Evolutionary conservation across 139 green algal genomes (phyloP), one percentile per base, ranked within the genome.

Genomic region (Picochlorum sp.): DNA sequence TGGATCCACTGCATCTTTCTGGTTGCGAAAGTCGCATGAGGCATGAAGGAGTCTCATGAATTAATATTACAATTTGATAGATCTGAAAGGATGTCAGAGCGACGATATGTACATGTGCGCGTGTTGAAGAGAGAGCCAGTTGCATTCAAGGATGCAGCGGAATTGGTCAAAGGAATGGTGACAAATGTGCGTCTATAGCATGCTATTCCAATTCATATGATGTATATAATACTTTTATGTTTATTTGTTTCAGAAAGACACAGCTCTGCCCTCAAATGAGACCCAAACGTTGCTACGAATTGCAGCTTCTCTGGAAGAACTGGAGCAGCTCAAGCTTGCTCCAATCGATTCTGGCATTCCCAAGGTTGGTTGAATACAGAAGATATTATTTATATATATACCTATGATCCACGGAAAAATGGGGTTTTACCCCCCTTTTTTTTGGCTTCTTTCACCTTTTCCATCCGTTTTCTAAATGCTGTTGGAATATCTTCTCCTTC

Each of bases 401-500:
- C 8, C n/a, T 63, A 31, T 15, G 44, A 57, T 21, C 47, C 28
- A 20, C 47, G 47, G 7, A 55, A 55, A 23, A 20, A 20, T 31
- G 15, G 5, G 23, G 16, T 44, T 26, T 57, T 28, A 37, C 58
- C n/a, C 45, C 26, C 34, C 26, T 57, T 55, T 47, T 23, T 24
- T 15, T 71, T 45, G 47, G 63, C 30, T 34, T 75, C 45, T 49
- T 65, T 44, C 55, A 75, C 62, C 13, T 41, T 49, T 30, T 61
- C 50, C 73, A 79, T 79, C 8, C 73, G 55, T 45, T 72, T 68
- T 70, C 83, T 79, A 79, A 94, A 97, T 16, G 89, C 88, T 6
- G 73, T 71, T 52, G 90, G 84, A 20, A 97, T 85, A 75, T 83
- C 75, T 60, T 91, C 69, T 11, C 88, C 86, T 66, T 95, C 86